Percentiles rank a stretch among this genome's conserved stretches.
phyloP scores from a whole-genome alignment of 306 rosid genomes.

The Corylus heterophylla region DNA sequence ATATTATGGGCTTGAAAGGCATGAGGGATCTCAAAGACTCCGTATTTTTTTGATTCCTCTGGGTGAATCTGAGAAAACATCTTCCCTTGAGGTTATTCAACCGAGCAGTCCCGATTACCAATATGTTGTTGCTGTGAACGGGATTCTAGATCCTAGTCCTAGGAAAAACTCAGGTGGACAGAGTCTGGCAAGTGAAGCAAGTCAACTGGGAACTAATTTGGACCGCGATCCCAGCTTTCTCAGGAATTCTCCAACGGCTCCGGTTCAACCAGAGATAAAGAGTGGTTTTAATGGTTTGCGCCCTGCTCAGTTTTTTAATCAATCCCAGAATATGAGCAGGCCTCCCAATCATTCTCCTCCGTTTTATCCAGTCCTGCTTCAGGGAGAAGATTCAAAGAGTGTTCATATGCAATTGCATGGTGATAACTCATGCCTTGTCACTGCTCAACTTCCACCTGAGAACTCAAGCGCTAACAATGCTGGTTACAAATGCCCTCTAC shows the following conservation, averaged over 20 bases:
- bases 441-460: conserved; percentile 41
- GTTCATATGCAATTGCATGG: conserved; percentile 41
- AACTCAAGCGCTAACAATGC: conserved; percentile 25
- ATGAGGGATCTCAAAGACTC: conserved; percentile 64
- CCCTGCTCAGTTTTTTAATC: conserved; percentile 40
- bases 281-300: conserved; percentile 38
- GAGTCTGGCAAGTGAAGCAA: conserved; percentile 42
- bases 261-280: conserved; percentile 36
- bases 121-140: conserved; percentile 76
- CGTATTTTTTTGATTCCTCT: conserved; percentile 61
- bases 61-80: conserved; percentile 58
- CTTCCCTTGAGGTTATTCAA: conserved; percentile 46
- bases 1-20: conserved; percentile 64
- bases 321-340: conserved; percentile 34
- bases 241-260: conserved; percentile 16
- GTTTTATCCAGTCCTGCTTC: conserved; percentile 41
- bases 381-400: conserved; percentile 39
- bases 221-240: conserved; percentile 21
- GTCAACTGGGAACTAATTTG: conserved; percentile 41
- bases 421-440: conserved; percentile 38
- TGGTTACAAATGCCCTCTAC: conserved; percentile 33
- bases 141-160: conserved; percentile 50
- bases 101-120: conserved; percentile 63
- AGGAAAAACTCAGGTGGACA: conserved; percentile 40
- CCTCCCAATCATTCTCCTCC: conserved; percentile 32